Evolutionary conservation across 1,284 basidiomycete species (phyloP), one percentile per base, ranked within the genome.

Genomic region (Entoloma clypeatum): DNA sequence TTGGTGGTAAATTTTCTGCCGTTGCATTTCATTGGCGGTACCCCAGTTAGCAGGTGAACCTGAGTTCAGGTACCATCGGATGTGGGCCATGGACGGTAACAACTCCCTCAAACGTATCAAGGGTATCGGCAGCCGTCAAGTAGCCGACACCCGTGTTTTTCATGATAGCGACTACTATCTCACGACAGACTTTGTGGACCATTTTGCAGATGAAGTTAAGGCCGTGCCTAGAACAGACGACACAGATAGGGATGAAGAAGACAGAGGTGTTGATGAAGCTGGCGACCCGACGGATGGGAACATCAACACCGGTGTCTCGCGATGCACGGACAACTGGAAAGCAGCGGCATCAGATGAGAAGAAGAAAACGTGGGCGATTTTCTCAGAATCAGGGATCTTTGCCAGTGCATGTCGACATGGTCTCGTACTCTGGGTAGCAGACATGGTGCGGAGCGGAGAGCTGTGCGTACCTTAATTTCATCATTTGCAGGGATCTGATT

Each of bases 381-480:
- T 63, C 33, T 30, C 52, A 2, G 58, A 60, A 39, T 56, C 60
- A 1, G 65, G 67, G 0, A 47, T 65, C 6, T 70, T 69, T 44
- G 48, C 56, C 0, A 43, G 42, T 6, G 46, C 56, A 0, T 68
- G 65, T 41, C 47, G 56, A 0, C 65, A 68, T 49, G 64, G 65
- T 0, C 44, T 62, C 2, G 39, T 64, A 1, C 41, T 65, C 5
- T 54, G 54, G 47, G 36, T 62, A 0, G 50, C 43, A 11, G 65
- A 68, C 40, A 67, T 70, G 61, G 39, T 68, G 6, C 41, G 40
- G 6, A 63, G 58, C 37, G 62, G 67, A 1, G 65, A 70, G 41
- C 50, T 64, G 63, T 65, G 44, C n/a, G n/a, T n/a, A n/a, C n/a
- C 3, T 21, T 13, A 41, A 11, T 9, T 37, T 59, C 3, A n/a